A percentile compares a stretch with the other conserved stretches of the same genome.
phyloP scores from a whole-genome alignment of 1,284 basidiomycete species.

The Entoloma clypeatum region DNA sequence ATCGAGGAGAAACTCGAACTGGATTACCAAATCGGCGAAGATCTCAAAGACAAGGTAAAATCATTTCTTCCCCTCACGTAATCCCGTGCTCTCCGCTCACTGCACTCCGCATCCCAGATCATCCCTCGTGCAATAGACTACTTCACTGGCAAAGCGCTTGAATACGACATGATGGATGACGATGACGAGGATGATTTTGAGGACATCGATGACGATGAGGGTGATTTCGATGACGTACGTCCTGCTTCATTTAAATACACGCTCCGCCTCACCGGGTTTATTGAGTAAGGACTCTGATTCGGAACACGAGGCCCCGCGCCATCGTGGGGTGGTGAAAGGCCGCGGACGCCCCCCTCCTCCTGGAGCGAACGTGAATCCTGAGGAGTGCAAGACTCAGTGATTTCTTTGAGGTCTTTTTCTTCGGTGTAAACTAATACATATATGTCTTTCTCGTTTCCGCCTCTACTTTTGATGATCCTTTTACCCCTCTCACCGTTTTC shows the following conservation, averaged over 20 bases:
- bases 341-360: conserved; percentile 40
- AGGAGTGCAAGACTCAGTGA: conserved; percentile 87
- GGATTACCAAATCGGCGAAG: conserved; percentile 98
- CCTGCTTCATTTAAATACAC: conserved; percentile 8
- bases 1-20: conserved; percentile 92
- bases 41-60: conserved; percentile 91
- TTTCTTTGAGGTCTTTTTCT: background rate
- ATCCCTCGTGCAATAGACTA: conserved; percentile 94
- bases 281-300: conserved; percentile 52
- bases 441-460: background rate
- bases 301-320: conserved; percentile 56
- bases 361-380: conserved; percentile 54
- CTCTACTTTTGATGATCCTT: background rate
- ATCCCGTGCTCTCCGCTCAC: background rate
- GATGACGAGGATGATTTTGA: conserved; percentile 64
- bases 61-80: conserved; percentile 1
- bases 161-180: conserved; percentile 79
- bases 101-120: conserved; percentile 49
- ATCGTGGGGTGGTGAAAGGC: conserved; percentile 55
- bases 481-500: no score
- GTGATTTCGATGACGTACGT: conserved; percentile 55
- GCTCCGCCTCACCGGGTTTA: conserved; percentile 6
- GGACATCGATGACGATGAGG: conserved; percentile 61
- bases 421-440: background rate
- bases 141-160: conserved; percentile 95